Base-by-base conservation (phyloP, 257 asterid species). In the Knoxia roxburghii region DNA sequence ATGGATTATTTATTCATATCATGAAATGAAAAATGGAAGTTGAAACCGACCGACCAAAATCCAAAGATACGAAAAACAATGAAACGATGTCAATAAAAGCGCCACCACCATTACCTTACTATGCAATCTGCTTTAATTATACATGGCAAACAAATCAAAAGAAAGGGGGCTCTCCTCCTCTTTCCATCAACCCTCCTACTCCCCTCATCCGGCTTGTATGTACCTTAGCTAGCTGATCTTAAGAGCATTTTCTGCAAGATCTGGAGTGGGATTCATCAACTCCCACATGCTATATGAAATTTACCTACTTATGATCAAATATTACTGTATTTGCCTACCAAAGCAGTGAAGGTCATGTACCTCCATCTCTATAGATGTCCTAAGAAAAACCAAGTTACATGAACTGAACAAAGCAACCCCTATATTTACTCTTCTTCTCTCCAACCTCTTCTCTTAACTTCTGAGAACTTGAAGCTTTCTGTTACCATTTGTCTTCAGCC, bases 401-500 rank as follows among this genome's bases (percentile, higher is more conserved):
- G 1, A 26, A 29, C 15, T 4, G 1, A 26, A 29, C 12, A 20
- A 32, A 67, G 29, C 48, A 69, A 56, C 20, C 51, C 9, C 41
- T 5, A 43, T 67, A 45, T n/a, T n/a, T 30, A 23, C 49, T 46
- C n/a, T 46, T 46, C 1, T 2, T 23, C 7, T 50, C 40, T 8
- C 1, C 30, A 4, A 11, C 55, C 23, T 29, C 14, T 1, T 51
- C 46, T 13, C 33, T 57, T 41, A 17, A 64, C 20, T 39, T 41
- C 41, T 6, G 61, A n/a, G n/a, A n/a, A 15, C 41, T 33, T 5
- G 3, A 60, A 54, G 41, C 53, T 54, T 72, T 57, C 32, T 64
- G 4, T 54, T 53, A 6, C 72, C 65, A 45, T 76, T 61, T 2
- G 23, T 37, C 57, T 60, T 71, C 11, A 62, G 24, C 33, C 61